Conservation (phyloP, 331 rosid genomes). For the Prunus yedoensis region DNA sequence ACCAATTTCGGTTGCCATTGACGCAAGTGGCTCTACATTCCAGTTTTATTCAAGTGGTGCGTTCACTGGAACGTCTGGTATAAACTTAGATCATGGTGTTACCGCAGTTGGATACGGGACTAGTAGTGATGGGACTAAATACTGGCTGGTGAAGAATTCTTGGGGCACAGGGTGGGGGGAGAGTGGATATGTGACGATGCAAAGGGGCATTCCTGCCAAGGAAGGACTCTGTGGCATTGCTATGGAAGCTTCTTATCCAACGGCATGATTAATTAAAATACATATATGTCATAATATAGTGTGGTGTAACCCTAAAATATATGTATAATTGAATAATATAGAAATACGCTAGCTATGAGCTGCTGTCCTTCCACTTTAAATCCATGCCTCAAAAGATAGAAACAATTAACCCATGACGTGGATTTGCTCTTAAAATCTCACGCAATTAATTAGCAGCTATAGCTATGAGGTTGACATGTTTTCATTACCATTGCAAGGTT, state of each 20-base stretch:
- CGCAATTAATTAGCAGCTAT: too few species aligned
- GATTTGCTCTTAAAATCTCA: too few species aligned
- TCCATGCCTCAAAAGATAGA: too few species aligned
- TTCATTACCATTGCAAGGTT: too few species aligned
- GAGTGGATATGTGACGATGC: constrained; percentile 11
- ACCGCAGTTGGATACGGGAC: constrained; percentile 16
- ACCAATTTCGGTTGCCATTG: constrained; percentile 5
- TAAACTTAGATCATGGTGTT: constrained; percentile 16
- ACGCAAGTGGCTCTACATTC: background rate
- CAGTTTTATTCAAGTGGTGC: constrained; percentile 16
- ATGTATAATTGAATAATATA: background rate
- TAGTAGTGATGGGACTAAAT: constrained; percentile 8
- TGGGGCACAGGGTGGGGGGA: constrained; percentile 16
- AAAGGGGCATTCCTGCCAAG: constrained; percentile 8
- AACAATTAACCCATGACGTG: too few species aligned
- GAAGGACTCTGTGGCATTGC: constrained; percentile 28
- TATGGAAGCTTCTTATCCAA: constrained; percentile 17
- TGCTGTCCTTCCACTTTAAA: too few species aligned
- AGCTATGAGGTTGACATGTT: too few species aligned
- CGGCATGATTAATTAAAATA: background rate
- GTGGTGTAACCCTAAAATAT: too few species aligned
- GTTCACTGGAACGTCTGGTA: constrained; percentile 12
- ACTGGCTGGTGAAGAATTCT: constrained; percentile 24
- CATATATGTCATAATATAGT: background rate
- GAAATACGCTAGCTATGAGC: too few species aligned